Evolutionary conservation across 148 eudicot species (phyloP).

Genomic region (Polygonum maritimum): DNA sequence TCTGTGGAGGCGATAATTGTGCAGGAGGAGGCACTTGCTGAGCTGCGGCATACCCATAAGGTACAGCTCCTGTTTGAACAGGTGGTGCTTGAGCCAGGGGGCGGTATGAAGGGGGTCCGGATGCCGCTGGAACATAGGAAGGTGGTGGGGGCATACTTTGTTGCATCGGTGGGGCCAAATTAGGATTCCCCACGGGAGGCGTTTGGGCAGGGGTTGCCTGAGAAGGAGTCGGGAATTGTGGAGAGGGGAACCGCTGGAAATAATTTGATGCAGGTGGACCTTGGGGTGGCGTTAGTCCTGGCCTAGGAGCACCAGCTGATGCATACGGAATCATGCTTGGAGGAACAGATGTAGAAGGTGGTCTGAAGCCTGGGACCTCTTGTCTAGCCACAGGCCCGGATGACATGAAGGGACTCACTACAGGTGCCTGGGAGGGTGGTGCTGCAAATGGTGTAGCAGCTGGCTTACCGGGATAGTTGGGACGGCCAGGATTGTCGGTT

Average conservation of each 20-base stretch:
- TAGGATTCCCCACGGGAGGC: constrained; percentile 41
- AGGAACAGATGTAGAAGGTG: constrained; percentile 37
- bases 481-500: constrained; percentile 57
- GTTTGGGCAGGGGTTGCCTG: constrained; percentile 34
- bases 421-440: constrained; percentile 31
- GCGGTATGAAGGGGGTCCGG: constrained; percentile 35
- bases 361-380: constrained; percentile 46
- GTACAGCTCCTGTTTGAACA: constrained; percentile 23
- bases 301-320: constrained; percentile 30
- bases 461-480: constrained; percentile 47
- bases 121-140: constrained; percentile 35
- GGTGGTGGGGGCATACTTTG: constrained; percentile 39
- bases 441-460: constrained; percentile 55
- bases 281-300: constrained; percentile 32
- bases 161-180: constrained; percentile 30
- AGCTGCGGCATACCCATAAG: constrained; percentile 43
- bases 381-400: constrained; percentile 61
- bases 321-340: constrained; percentile 34
- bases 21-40: constrained; percentile 18
- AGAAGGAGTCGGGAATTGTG: constrained; percentile 42
- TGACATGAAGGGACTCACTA: constrained; percentile 49
- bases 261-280: constrained; percentile 23
- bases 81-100: constrained; percentile 28
- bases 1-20: constrained; percentile 6
- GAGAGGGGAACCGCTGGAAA: constrained; percentile 48